A percentile compares a stretch with the other conserved stretches of the same genome.
These are phyloP conservation scores for Tanacetum coccineum DNA, from an alignment of 129 eudicot genomes.

Conservation along the genomic window DNA sequence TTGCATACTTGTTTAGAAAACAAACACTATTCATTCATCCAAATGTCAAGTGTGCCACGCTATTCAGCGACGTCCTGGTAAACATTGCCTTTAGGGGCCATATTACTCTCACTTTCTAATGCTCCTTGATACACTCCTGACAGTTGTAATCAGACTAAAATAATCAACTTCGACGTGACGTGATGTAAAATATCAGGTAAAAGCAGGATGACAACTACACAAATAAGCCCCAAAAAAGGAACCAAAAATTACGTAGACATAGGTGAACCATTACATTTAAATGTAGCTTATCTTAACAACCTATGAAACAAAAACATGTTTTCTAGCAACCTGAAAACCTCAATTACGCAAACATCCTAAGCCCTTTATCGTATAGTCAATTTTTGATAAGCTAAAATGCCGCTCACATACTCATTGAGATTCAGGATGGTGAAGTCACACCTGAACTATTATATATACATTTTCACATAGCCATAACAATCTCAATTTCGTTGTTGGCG, in stretches of 20 bases:
- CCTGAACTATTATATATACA: too few relatives aligned
- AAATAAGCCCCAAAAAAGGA: constrained; percentile 7
- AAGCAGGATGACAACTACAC: constrained; percentile 10
- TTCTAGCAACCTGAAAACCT: not conserved
- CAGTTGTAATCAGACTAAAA: constrained; percentile 3
- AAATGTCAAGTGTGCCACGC: constrained; percentile 13
- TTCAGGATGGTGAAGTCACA: too few relatives aligned
- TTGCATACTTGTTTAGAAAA: too few relatives aligned
- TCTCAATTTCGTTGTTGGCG: too few relatives aligned
- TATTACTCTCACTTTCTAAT: constrained; percentile 12
- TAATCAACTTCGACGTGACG: not conserved
- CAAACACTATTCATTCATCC: too few relatives aligned
- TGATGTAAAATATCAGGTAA: not conserved
- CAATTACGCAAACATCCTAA: too few relatives aligned
- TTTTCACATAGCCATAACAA: too few relatives aligned
- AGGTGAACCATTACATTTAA: constrained; percentile 11
- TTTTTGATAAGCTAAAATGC: too few relatives aligned
- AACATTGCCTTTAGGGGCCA: constrained; percentile 56
- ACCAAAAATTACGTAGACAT: not conserved
- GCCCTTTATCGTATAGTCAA: too few relatives aligned
- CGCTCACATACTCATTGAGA: too few relatives aligned
- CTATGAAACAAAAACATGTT: not conserved
- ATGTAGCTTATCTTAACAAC: constrained; percentile 15
- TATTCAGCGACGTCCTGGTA: constrained; percentile 40
- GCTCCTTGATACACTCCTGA: constrained; percentile 20